These are phyloP conservation scores for Geranium brycei DNA, from an alignment of 345 rosid species.

Conservation along the genomic window DNA sequence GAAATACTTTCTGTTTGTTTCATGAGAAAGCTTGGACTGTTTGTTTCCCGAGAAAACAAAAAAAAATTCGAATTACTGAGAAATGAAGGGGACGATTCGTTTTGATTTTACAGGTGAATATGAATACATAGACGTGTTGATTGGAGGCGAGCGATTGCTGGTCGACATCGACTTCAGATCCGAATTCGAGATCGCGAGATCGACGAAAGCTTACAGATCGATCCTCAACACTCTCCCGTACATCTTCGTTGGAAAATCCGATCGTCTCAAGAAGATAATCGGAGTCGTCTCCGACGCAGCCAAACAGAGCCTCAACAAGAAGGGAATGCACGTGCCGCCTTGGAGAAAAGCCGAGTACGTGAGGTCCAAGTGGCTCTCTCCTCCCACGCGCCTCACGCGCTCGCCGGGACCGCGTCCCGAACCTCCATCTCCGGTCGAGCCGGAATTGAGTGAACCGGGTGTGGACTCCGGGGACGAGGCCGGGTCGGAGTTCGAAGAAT, in stretches of 20 bases:
- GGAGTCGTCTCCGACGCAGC: slow-evolving; percentile 54
- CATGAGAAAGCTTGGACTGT: too few relatives aligned
- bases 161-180: slow-evolving; percentile 74
- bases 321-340: slow-evolving; percentile 74
- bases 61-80: background rate
- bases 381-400: slow-evolving; percentile 22
- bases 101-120: slow-evolving; percentile 46
- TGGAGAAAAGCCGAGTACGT: slow-evolving; percentile 86
- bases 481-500: slow-evolving; percentile 10
- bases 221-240: slow-evolving; percentile 58
- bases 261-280: slow-evolving; percentile 59
- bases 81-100: background rate
- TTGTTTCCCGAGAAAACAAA: background rate
- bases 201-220: slow-evolving; percentile 61
- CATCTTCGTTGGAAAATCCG: slow-evolving; percentile 60
- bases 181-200: slow-evolving; percentile 76
- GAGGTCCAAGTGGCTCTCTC: slow-evolving; percentile 73
- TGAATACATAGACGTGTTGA: slow-evolving; percentile 59
- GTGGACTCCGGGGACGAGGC: background rate
- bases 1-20: background rate
- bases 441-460: background rate
- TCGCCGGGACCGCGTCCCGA: background rate
- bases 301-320: slow-evolving; percentile 73
- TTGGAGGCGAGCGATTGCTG: slow-evolving; percentile 46
- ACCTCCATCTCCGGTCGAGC: background rate